Evolutionary conservation across 1,284 basidiomycete genomes (phyloP).

Genomic region (Malassezia caprae): DNA sequence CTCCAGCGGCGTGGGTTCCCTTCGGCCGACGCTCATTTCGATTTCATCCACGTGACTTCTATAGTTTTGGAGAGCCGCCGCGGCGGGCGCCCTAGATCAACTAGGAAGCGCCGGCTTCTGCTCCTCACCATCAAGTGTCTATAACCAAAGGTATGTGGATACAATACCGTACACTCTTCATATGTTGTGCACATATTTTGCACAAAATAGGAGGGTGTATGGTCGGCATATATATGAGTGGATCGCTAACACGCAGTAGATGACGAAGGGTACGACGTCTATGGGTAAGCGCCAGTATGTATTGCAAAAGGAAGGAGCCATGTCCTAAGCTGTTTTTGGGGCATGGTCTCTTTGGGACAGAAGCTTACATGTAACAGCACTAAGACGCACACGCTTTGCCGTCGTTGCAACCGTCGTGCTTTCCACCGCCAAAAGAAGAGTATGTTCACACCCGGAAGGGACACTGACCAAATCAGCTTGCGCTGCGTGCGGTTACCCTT

Average conservation of each 20-base stretch:
- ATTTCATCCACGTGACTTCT: conserved; percentile 9
- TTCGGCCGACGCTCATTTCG: conserved; percentile 12
- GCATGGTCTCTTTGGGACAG: neutral
- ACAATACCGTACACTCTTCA: neutral
- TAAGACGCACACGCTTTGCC: conserved; percentile 76
- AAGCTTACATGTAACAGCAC: conserved; percentile 60
- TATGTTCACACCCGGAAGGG: conserved; percentile 6
- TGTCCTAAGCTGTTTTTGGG: neutral
- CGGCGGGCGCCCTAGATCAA: neutral
- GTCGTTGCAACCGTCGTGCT: conserved; percentile 79
- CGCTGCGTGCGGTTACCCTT: conserved; percentile 88
- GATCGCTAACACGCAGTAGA: conserved; percentile 18
- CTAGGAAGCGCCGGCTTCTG: neutral
- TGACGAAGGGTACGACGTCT: conserved; percentile 48
- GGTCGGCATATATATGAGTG: neutral
- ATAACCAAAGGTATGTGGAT: conserved; percentile 15
- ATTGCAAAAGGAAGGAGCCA: conserved; percentile 10
- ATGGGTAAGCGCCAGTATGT: conserved; percentile 49
- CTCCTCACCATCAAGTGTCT: conserved; percentile 19
- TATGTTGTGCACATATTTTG: neutral
- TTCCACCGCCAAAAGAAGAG: conserved; percentile 98
- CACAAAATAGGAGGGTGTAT: neutral
- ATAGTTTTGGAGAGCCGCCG: conserved; percentile 4
- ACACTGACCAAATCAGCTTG: conserved; percentile 57
- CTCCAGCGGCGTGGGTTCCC: neutral